Percentiles rank a stretch among this genome's conserved stretches.
These are phyloP conservation scores for Nitzschia inconspicua DNA, from an alignment of 108 stramenopile species.

Conservation along the genomic window DNA sequence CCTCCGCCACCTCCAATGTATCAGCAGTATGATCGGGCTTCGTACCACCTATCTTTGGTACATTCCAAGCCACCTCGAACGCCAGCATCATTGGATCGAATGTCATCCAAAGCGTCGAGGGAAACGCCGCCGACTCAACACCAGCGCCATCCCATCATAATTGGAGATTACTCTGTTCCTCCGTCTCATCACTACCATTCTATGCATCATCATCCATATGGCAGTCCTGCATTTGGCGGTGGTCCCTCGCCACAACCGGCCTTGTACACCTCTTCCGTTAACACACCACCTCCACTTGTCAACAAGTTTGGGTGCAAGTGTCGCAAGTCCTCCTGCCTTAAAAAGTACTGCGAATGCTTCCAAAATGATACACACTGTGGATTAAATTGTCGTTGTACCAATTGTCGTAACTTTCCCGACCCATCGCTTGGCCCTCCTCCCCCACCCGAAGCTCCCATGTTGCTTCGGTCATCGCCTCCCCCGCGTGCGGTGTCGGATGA, in stretches of 20 bases:
- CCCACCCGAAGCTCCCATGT: no score
- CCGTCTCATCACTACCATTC: neutral
- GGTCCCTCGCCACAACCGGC: neutral
- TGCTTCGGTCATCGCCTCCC: no score
- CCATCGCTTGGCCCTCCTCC: neutral
- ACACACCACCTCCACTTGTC: conserved; percentile 12
- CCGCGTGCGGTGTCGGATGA: no score
- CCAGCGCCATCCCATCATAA: neutral
- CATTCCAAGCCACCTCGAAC: no score
- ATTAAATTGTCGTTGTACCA: conserved; percentile 60
- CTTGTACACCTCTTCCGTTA: neutral
- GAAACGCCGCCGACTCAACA: neutral
- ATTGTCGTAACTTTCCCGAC: conserved; percentile 28
- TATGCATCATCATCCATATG: neutral
- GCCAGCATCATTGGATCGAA: no score
- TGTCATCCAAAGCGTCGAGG: neutral
- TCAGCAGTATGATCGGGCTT: no score
- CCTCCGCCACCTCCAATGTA: conserved; percentile 10
- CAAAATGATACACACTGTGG: conserved; percentile 82
- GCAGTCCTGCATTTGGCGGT: neutral
- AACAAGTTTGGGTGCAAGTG: conserved; percentile 89
- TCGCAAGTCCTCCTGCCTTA: conserved; percentile 86
- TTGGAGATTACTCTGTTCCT: no score
- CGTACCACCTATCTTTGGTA: no score
- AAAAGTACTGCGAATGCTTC: conserved; percentile 94